phyloP scores from a whole-genome alignment of 345 rosid species.

The Nasturtium officinale region DNA sequence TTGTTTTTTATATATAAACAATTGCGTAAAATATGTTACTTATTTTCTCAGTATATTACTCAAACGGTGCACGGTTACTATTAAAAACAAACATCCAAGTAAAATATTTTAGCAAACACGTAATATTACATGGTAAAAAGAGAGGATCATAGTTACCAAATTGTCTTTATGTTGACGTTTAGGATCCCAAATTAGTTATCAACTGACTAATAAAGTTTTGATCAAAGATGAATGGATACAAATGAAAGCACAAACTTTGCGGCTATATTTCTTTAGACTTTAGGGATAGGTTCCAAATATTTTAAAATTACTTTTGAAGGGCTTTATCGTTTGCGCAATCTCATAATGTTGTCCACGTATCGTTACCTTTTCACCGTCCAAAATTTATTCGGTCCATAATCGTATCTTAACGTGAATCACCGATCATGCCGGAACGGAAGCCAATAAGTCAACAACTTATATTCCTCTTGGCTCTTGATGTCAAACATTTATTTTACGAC shows the following conservation, averaged over 20 bases:
- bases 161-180: neutral
- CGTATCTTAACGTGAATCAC: conserved; percentile 19
- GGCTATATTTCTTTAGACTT: conserved; percentile 21
- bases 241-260: conserved; percentile 34
- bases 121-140: too few species aligned
- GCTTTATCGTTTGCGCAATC: conserved; percentile 28
- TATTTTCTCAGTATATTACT: too few species aligned
- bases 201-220: neutral
- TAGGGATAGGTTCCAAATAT: conserved; percentile 12
- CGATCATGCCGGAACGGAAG: conserved; percentile 3
- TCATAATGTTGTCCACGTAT: conserved; percentile 37
- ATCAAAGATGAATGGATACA: conserved; percentile 33
- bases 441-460: neutral
- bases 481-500: neutral
- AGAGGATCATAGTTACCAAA: too few species aligned
- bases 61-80: too few species aligned
- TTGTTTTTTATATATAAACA: too few species aligned
- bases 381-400: conserved; percentile 32
- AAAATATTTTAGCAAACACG: too few species aligned
- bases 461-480: neutral
- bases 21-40: too few species aligned
- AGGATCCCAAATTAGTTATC: neutral
- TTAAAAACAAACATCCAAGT: too few species aligned
- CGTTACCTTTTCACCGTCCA: conserved; percentile 38
- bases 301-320: neutral